Evolutionary conservation across 495 filamentous ascomycete genomes (phyloP), one percentile per base, ranked within the genome.

Genomic region (Podospora anserina): DNA sequence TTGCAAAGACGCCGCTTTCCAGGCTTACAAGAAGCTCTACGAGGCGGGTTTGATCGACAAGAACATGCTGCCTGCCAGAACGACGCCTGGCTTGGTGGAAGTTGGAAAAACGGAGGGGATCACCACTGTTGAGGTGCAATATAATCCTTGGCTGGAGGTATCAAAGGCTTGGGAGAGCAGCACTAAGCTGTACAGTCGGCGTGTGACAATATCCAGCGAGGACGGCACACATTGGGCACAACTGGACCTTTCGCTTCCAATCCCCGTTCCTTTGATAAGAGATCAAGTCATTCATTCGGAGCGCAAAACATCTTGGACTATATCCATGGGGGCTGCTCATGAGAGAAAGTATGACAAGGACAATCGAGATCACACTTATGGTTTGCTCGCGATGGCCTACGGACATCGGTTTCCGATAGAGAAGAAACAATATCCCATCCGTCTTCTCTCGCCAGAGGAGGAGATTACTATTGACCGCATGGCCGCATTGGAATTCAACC

Each of bases 1-100:
- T 5, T 87, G 82, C 69, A 91, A 89, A 69, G 95, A 97, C 74
- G 89, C 92, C 2, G 91, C 93, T 0, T 95, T 97, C 64, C 85
- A 92, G 72, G 91, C 93, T 15, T 97, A 94, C 73, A 78, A 84
- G 28, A 83, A 83, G 2, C 82, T 99, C 0, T 88, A 93, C 72
- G 67, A 86, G 44, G 88, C 85, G 55, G 89, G 90, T 0, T 79
- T 96, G 26, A 78, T 97, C 23, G 92, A 93, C 63, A 86, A 96
- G 56, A 87, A 96, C 69, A 82, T 97, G 1, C 80, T 97, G 65
- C 94, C 95, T 1, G 68, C 80, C 13, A 77, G 69, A 61, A 76
- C 72, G 1, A 72, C 78, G 19, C 78, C 83, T 27, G 66, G 82
- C 9, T 39, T 77, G 9, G 67, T 70, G 16, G 80, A 77, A 27